Evolutionary conservation across 768 basidiomycete species (phyloP).

Genomic region (Mycena filopes): DNA sequence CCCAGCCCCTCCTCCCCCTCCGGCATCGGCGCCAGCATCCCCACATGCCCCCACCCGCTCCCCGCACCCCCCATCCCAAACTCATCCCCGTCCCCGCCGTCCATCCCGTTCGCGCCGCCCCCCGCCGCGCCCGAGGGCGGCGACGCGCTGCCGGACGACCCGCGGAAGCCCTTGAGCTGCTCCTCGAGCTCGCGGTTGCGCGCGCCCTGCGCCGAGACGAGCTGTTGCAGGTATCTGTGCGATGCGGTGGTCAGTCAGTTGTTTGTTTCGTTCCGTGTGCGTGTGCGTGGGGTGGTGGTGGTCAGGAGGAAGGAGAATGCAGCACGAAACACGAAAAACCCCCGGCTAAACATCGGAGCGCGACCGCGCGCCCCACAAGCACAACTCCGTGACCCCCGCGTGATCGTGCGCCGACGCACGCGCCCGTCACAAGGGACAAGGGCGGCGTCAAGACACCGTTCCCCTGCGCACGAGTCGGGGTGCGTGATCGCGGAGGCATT

Average conservation of each 20-base stretch:
- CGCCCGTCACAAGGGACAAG: no score
- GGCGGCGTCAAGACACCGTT: no score
- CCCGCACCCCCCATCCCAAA: constrained; percentile 17
- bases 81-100: constrained; percentile 1
- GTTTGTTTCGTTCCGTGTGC: no score
- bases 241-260: not conserved
- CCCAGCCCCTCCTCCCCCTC: constrained; percentile 33
- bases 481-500: no score
- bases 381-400: no score
- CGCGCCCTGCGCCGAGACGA: constrained; percentile 81
- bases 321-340: not conserved
- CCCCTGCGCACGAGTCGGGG: no score
- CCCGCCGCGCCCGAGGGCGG: constrained; percentile 21
- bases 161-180: constrained; percentile 64
- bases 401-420: no score
- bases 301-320: not conserved
- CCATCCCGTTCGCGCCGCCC: not conserved
- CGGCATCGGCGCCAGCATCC: constrained; percentile 35
- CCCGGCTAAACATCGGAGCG: no score
- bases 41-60: constrained; percentile 23
- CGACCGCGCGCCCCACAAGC: no score
- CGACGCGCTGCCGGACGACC: constrained; percentile 35
- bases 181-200: constrained; percentile 84
- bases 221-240: constrained; percentile 82
- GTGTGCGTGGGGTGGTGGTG: no score